These are phyloP conservation scores for Lactarius sanguifluus DNA, from an alignment of 768 basidiomycete species.

Conservation along the genomic window DNA sequence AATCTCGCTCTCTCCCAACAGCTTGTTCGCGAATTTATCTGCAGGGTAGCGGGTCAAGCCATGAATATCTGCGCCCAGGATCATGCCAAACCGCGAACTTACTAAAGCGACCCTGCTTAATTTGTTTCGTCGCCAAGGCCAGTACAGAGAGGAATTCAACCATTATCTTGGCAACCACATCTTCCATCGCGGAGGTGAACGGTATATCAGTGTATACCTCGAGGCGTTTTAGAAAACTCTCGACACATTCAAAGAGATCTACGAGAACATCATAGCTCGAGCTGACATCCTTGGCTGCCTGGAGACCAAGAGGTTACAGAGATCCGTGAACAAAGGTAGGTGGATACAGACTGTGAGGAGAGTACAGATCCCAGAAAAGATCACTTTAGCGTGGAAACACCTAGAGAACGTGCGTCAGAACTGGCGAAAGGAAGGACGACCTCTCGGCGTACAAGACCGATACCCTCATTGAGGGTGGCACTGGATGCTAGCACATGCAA, in stretches of 20 bases:
- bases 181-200: not conserved
- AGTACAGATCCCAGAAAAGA: slow-evolving; percentile 4
- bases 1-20: slow-evolving; percentile 7
- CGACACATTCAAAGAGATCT: slow-evolving; percentile 1
- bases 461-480: too few species aligned
- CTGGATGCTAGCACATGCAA: not conserved
- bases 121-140: slow-evolving; percentile 16
- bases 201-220: not conserved
- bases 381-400: not conserved
- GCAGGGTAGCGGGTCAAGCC: too few species aligned
- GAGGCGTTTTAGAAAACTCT: slow-evolving; percentile 8
- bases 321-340: not conserved
- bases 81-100: not conserved
- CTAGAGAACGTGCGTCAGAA: not conserved
- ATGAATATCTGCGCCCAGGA: too few species aligned
- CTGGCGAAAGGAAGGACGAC: not conserved
- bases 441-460: not conserved
- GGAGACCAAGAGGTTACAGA: not conserved
- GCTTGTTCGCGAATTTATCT: slow-evolving; percentile 6
- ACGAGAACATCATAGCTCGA: slow-evolving; percentile 7
- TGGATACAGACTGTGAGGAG: not conserved
- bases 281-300: slow-evolving; percentile 9
- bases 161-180: slow-evolving; percentile 5
- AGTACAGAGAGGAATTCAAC: slow-evolving; percentile 14
- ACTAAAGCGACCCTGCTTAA: slow-evolving; percentile 13